These are phyloP conservation scores for Paramecium sonneborni DNA, from an alignment of 73 alveolate genomes.

Conservation along the genomic window DNA sequence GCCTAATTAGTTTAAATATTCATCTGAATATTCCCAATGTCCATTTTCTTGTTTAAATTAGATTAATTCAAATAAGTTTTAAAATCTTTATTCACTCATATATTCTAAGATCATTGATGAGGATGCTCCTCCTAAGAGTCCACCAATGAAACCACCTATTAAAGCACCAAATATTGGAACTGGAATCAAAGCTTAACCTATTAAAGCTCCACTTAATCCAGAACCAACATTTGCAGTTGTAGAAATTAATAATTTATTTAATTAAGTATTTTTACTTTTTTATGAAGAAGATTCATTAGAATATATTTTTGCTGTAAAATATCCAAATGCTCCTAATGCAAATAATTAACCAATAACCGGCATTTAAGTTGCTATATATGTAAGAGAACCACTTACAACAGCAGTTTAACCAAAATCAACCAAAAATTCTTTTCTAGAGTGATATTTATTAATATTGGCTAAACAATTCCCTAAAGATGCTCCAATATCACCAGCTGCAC, in stretches of 20 bases:
- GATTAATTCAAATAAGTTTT: background rate
- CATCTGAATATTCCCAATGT: constrained; percentile 64
- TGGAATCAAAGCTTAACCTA: constrained; percentile 64
- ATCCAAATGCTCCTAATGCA: constrained; percentile 66
- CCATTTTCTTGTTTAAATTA: constrained; percentile 17
- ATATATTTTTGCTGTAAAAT: constrained; percentile 28
- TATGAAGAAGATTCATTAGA: background rate
- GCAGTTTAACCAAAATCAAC: constrained; percentile 67
- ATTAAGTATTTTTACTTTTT: background rate
- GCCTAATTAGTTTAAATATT: constrained; percentile 45
- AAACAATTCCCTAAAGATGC: constrained; percentile 63
- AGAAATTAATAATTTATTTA: constrained; percentile 50
- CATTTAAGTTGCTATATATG: constrained; percentile 55
- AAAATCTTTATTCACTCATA: constrained; percentile 10
- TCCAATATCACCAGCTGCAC: constrained; percentile 68
- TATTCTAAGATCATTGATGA: background rate
- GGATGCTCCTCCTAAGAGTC: constrained; percentile 63
- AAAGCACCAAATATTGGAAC: constrained; percentile 64
- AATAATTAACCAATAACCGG: constrained; percentile 57
- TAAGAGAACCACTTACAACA: constrained; percentile 59
- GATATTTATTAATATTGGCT: constrained; percentile 63
- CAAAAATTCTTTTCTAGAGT: constrained; percentile 51
- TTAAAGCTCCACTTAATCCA: constrained; percentile 59
- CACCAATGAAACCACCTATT: constrained; percentile 67
- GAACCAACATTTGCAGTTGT: constrained; percentile 52